Percentiles rank a stretch among this genome's conserved stretches.
Conservation (phyloP, 352 stramenopile genomes). For the Globisporangium yorkense region DNA sequence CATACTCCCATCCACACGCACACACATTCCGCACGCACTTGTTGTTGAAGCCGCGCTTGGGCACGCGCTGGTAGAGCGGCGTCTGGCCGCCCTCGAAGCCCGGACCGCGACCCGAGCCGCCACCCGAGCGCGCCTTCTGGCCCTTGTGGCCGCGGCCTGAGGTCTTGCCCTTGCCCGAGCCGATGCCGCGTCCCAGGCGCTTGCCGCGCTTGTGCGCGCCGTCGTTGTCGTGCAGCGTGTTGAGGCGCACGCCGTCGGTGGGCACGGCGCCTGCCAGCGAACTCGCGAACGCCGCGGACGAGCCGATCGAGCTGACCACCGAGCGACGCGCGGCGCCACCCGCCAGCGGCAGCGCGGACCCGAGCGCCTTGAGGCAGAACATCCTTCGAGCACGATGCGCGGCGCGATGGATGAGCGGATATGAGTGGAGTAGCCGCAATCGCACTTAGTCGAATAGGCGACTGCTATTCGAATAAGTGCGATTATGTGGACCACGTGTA, state of each 20-base stretch:
- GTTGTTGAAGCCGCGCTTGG: slow-evolving; percentile 98
- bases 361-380: slow-evolving; percentile 58
- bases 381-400: slow-evolving; percentile 12
- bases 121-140: slow-evolving; percentile 92
- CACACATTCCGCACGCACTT: slow-evolving; percentile 26
- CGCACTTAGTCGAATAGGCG: too few species aligned
- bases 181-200: slow-evolving; percentile 89
- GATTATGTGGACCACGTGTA: too few species aligned
- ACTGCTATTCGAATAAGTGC: too few species aligned
- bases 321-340: slow-evolving; percentile 2
- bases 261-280: slow-evolving; percentile 35
- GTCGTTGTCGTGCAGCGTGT: slow-evolving; percentile 84
- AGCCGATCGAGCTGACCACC: background rate
- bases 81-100: slow-evolving; percentile 99
- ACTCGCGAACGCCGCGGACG: slow-evolving; percentile 35
- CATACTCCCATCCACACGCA: slow-evolving; percentile 14
- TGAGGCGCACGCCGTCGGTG: slow-evolving; percentile 68
- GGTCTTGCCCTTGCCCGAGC: slow-evolving; percentile 94
- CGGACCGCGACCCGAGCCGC: slow-evolving; percentile 68
- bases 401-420: too few species aligned
- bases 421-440: too few species aligned
- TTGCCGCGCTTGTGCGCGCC: slow-evolving; percentile 87
- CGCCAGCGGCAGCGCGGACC: slow-evolving; percentile 36
- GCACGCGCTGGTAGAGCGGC: slow-evolving; percentile 94
- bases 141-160: slow-evolving; percentile 96